Base-by-base conservation (phyloP, 208 protist species). In the Leishmania arabica region DNA sequence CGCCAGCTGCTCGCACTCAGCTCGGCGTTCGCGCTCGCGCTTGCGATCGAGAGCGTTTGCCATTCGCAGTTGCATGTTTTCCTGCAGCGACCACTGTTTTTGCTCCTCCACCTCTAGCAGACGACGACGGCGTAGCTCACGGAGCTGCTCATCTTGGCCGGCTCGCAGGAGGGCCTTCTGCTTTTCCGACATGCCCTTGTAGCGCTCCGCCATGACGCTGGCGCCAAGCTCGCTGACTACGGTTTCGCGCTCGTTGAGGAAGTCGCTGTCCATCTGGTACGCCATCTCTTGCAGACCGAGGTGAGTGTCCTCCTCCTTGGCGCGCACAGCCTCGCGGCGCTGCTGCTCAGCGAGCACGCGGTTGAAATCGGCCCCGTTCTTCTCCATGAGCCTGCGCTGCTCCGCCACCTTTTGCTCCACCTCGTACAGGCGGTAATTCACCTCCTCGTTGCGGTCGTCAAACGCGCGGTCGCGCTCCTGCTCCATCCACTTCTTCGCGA, bases 401-500 rank as follows among this genome's bases (percentile, higher is more conserved):
- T 92, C 84, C 4, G 91, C 89, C 53, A 97, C 92, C 65, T 90
- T 89, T 71, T 89, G 84, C 87, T 98, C 93, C 54, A 97, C 82
- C 74, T 94, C 80, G 83, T 97, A 96, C 37, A 92, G 91, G 49
- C 92, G 89, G 81, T 84, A 79, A 80, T 97, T 97, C 21, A 90
- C 89, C 82, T 98, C 95, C 81, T 98, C 95, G 79, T 93, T 95
- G 45, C 93, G 92, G 58, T 95, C 91, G 73, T 98, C 95, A 79
- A 90, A 98, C 31, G 86, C 80, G 64, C 90, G 86, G 73, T 98
- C 91, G 74, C 89, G 88, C 84, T 95, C 92, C 78, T 94, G 85
- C 85, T 98, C 95, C 95, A 97, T 96, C 91, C 93, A 97, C 84
- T 98, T 98, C 86, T 96, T 95, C 56, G 93, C 89, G 31, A 95